phyloP scores from a whole-genome alignment of 345 rosid genomes.

The Cochlearia excelsa region DNA sequence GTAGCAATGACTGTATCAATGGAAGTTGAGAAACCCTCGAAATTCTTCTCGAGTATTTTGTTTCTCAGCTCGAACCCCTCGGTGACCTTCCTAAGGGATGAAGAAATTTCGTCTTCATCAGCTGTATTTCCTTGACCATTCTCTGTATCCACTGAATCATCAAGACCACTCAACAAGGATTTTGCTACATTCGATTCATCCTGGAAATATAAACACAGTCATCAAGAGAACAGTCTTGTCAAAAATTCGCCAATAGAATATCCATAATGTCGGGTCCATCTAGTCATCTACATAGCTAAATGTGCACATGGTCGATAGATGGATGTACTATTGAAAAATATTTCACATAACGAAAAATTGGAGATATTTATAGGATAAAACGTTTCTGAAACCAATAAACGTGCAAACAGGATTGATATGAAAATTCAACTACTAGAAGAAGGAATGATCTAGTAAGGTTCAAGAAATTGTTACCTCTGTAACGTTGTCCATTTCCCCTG shows the following conservation, averaged over 20 bases:
- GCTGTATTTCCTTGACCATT: slow-evolving; percentile 35
- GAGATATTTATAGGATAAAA: background rate
- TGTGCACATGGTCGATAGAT: background rate
- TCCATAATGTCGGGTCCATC: slow-evolving; percentile 5
- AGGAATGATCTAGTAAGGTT: slow-evolving; percentile 6
- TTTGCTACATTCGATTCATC: slow-evolving; percentile 37
- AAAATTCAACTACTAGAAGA: slow-evolving; percentile 10
- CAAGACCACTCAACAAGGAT: slow-evolving; percentile 41
- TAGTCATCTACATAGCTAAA: slow-evolving; percentile 13
- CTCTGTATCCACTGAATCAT: slow-evolving; percentile 33
- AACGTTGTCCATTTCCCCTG: slow-evolving; percentile 32
- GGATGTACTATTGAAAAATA: background rate
- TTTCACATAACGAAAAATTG: slow-evolving; percentile 4
- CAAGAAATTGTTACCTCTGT: slow-evolving; percentile 46
- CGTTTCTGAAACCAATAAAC: slow-evolving; percentile 13
- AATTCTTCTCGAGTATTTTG: slow-evolving; percentile 45
- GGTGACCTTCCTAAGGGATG: slow-evolving; percentile 47
- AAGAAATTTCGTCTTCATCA: slow-evolving; percentile 44
- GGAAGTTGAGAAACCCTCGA: slow-evolving; percentile 47
- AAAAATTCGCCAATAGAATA: slow-evolving; percentile 3
- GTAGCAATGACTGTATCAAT: slow-evolving; percentile 48
- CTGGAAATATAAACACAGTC: slow-evolving; percentile 39
- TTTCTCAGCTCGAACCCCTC: slow-evolving; percentile 53
- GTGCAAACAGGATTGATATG: slow-evolving; percentile 20
- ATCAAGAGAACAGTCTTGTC: slow-evolving; percentile 13